Base-by-base conservation (phyloP, 1,139 yeast genomes). In the Hanseniaspora sp. region DNA sequence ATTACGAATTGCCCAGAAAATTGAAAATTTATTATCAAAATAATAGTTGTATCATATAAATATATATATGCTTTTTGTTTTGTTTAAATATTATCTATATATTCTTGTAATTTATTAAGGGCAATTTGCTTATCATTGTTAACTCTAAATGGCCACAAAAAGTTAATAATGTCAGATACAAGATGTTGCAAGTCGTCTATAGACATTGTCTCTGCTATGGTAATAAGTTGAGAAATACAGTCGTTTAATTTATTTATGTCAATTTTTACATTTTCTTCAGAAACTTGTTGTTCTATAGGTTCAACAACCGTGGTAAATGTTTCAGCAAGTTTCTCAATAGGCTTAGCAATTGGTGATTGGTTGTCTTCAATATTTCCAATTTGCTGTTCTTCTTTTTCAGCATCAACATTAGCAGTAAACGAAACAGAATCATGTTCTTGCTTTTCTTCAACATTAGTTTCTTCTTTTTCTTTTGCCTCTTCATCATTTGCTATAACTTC, bases 161-260 rank as follows among this genome's bases (percentile, higher is more conserved):
- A 72, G 53, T 85, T 92, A 72, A 86, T 79, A 49, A 88, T 66
- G 48, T 75, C 73, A 5, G 97, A 82, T 72, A 83, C 83, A 13
- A 83, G 68, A 49, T 78, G 78, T 67, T 92, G 96, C 41, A 92
- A 71, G 57, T 75, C 72, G 56, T 86, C 95, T n/a, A 92, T 74
- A 3, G 80, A 77, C 58, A 73, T 74, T 23, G 72, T 73, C 13
- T 69, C 72, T 0, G 95, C 78, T 23, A 60, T 60, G 0, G 55
- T 54, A 11, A 74, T 66, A 7, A 82, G 64, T 41, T 57, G 49
- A 1, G 59, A 29, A 35, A 67, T 58, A 23, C 75, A 61, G 1
- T 55, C 38, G 0, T 58, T 59, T 1, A 77, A 57, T 6, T 58
- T 33, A 17, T 39, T 35, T 12, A 12, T 5, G 9, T 17, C 48